Conservation (phyloP, 2,329 filamentous ascomycete species). For the Aspergillus luchuensis region DNA sequence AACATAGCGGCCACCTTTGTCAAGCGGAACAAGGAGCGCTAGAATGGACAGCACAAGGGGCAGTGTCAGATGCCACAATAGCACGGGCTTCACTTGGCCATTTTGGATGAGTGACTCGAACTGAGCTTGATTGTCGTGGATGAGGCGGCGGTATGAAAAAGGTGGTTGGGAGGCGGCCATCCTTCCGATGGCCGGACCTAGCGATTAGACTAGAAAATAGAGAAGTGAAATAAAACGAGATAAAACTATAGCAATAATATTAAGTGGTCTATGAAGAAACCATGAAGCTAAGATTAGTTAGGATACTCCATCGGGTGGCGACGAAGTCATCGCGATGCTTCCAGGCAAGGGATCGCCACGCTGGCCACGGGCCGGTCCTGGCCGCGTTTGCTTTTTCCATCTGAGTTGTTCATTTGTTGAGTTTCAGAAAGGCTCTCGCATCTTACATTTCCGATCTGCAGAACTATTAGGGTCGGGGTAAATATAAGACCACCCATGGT, state of each 20-base stretch:
- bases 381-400: neutral
- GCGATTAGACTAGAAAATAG: neutral
- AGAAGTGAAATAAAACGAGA: too few species aligned
- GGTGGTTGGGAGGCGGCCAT: constrained; percentile 30
- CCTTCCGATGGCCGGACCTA: neutral
- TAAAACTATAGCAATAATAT: neutral
- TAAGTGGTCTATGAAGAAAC: neutral
- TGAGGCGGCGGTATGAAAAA: constrained; percentile 31
- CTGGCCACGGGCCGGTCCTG: neutral
- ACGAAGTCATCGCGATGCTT: neutral
- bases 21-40: constrained; percentile 56
- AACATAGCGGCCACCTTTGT: constrained; percentile 36
- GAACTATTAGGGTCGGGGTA: too few species aligned
- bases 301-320: neutral
- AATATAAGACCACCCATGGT: too few species aligned
- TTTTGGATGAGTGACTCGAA: constrained; percentile 30
- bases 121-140: constrained; percentile 24
- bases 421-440: neutral
- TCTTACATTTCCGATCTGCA: too few species aligned
- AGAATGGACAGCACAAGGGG: constrained; percentile 43
- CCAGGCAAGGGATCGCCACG: neutral
- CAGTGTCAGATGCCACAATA: constrained; percentile 39
- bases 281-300: neutral
- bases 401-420: neutral
- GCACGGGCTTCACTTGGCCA: constrained; percentile 35